These are phyloP conservation scores for Rhizopogon vesiculosus DNA, from an alignment of 768 basidiomycete genomes.

Conservation along the genomic window DNA sequence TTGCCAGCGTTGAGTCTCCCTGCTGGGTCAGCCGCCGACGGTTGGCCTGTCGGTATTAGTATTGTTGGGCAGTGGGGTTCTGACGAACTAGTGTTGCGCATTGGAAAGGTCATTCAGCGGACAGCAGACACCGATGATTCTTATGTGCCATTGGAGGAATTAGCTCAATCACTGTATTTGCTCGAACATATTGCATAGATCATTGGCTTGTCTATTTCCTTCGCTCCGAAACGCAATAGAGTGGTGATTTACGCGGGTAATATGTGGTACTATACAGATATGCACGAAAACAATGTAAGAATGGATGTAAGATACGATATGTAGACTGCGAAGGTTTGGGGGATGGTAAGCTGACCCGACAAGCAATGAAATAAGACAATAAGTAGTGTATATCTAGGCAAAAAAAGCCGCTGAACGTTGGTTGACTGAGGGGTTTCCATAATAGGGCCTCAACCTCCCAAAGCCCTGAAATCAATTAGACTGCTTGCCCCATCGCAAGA, in stretches of 20 bases:
- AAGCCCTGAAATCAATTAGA: background rate
- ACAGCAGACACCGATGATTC: background rate
- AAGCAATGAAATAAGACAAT: constrained; percentile 7
- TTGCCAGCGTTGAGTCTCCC: constrained; percentile 81
- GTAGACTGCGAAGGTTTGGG: constrained; percentile 8
- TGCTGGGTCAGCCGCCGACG: constrained; percentile 38
- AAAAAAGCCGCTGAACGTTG: background rate
- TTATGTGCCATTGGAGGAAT: background rate
- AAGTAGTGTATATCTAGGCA: constrained; percentile 4
- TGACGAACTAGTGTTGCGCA: constrained; percentile 52
- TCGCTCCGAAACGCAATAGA: constrained; percentile 5
- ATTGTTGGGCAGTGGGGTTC: constrained; percentile 87
- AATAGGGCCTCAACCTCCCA: background rate
- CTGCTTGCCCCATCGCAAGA: constrained; percentile 52
- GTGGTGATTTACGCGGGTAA: constrained; percentile 23
- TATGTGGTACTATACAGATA: constrained; percentile 1
- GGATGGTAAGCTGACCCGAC: constrained; percentile 1
- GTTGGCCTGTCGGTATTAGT: constrained; percentile 84
- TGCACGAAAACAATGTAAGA: constrained; percentile 15
- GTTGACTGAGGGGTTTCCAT: background rate
- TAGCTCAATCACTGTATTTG: background rate
- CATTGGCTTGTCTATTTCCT: too few relatives aligned
- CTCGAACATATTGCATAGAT: background rate
- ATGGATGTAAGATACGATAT: constrained; percentile 9
- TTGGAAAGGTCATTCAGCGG: constrained; percentile 45